Evolutionary conservation across 129 eudicot genomes (phyloP).

Genomic region (Deinandra increscens): DNA sequence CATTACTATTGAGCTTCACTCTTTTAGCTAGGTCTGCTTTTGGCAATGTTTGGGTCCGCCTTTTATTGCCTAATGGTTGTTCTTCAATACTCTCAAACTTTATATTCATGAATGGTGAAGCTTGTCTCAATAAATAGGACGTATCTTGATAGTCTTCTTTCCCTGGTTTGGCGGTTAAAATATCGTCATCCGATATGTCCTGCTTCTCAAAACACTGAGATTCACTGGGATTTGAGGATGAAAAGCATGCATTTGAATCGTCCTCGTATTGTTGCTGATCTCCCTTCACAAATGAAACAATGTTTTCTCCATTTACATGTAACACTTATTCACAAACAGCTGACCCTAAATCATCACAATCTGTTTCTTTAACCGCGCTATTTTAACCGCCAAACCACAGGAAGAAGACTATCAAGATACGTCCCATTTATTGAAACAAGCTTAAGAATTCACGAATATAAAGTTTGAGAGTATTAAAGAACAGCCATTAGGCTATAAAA

Average conservation of each 20-base stretch:
- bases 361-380: no score
- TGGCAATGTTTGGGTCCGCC: constrained; percentile 47
- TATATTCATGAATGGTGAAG: constrained; percentile 77
- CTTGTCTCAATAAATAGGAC: constrained; percentile 75
- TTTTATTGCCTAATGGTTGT: constrained; percentile 51
- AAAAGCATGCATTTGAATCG: neutral
- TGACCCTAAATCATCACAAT: neutral
- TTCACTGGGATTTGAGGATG: neutral
- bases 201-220: constrained; percentile 6
- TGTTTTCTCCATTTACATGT: neutral
- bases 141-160: constrained; percentile 80
- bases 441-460: no score
- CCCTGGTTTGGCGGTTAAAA: constrained; percentile 79
- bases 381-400: no score
- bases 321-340: neutral
- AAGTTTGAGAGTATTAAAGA: no score
- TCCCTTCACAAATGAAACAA: constrained; percentile 1
- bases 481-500: no score
- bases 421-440: no score
- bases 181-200: constrained; percentile 13
- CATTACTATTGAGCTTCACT: constrained; percentile 46
- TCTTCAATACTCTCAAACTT: constrained; percentile 67
- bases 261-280: neutral
- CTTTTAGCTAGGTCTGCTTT: constrained; percentile 54
- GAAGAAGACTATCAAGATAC: no score